Percentiles rank a stretch among this genome's conserved stretches.
These are phyloP conservation scores for Brachypodium distachyon DNA, from an alignment of 202 grass and related monocot genomes.

Conservation along the genomic window DNA sequence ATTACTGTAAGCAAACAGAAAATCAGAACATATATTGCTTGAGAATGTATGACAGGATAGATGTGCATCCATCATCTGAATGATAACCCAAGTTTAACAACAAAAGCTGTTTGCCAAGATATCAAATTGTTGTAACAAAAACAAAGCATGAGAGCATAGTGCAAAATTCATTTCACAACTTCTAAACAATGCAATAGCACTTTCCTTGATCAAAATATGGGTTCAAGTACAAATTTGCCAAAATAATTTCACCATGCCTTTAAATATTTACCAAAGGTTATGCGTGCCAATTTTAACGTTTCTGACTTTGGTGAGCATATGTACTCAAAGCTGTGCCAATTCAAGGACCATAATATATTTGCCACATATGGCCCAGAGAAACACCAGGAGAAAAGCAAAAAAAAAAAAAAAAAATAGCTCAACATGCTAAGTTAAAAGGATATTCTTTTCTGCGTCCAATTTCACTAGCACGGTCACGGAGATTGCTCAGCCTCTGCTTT, in stretches of 20 bases:
- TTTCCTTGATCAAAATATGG: not conserved
- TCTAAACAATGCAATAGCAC: not conserved
- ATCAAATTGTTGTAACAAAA: not conserved
- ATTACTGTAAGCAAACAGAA: not conserved
- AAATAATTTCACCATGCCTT: conserved; percentile 1
- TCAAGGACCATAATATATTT: not conserved
- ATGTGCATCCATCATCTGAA: conserved; percentile 1
- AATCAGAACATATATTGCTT: not conserved
- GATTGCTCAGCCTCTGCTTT: conserved; percentile 78
- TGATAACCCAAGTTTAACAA: not conserved
- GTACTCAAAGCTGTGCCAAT: conserved; percentile 1
- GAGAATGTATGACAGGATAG: not conserved
- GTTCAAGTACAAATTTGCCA: not conserved
- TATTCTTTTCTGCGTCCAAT: conserved; percentile 95
- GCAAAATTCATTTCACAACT: not conserved
- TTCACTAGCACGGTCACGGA: conserved; percentile 99
- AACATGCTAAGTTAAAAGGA: conserved; percentile 47
- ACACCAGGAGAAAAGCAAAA: not conserved
- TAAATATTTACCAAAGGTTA: not conserved
- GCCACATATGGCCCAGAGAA: not conserved
- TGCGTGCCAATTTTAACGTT: not conserved
- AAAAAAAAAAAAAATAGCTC: not conserved
- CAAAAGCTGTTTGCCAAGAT: not conserved
- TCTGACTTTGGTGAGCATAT: not conserved
- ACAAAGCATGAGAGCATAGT: not conserved